A percentile compares a stretch with the other conserved stretches of the same genome.
These are phyloP conservation scores for Pyrus betulifolia DNA, from an alignment of 306 rosid species.

Conservation along the genomic window DNA sequence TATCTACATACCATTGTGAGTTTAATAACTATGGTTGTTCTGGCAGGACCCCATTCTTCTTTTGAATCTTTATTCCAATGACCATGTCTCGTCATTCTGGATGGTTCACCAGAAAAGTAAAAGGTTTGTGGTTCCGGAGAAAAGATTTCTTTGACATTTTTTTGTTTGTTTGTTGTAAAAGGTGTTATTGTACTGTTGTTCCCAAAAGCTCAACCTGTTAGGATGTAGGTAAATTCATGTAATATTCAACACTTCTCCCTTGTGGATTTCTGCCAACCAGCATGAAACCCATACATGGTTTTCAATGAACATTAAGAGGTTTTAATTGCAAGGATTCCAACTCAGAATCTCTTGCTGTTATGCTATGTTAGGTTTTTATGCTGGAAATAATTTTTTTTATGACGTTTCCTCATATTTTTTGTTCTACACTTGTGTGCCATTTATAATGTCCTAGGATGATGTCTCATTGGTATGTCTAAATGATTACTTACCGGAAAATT, in stretches of 20 bases:
- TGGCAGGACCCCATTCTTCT: slow-evolving; percentile 75
- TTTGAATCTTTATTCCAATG: slow-evolving; percentile 60
- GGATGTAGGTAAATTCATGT: neutral
- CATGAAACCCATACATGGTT: neutral
- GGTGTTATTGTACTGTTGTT: neutral
- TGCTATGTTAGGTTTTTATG: neutral
- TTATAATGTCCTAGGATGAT: neutral
- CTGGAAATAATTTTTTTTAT: neutral
- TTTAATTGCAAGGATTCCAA: neutral
- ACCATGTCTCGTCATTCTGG: slow-evolving; percentile 76
- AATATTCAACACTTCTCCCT: neutral
- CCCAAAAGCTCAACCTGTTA: neutral
- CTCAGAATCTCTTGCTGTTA: neutral
- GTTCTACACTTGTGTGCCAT: neutral
- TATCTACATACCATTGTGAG: neutral
- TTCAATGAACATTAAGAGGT: neutral
- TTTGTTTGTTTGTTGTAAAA: neutral
- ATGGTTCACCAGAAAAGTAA: slow-evolving; percentile 74
- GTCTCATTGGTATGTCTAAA: neutral
- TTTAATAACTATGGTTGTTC: neutral
- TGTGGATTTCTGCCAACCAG: neutral
- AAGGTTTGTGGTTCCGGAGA: slow-evolving; percentile 46
- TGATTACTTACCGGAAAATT: neutral
- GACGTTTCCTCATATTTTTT: neutral
- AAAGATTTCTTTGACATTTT: neutral